Evolutionary conservation across 2,329 filamentous ascomycete genomes (phyloP), one percentile per base, ranked within the genome.

Genomic region (Fusarium oxysporum): DNA sequence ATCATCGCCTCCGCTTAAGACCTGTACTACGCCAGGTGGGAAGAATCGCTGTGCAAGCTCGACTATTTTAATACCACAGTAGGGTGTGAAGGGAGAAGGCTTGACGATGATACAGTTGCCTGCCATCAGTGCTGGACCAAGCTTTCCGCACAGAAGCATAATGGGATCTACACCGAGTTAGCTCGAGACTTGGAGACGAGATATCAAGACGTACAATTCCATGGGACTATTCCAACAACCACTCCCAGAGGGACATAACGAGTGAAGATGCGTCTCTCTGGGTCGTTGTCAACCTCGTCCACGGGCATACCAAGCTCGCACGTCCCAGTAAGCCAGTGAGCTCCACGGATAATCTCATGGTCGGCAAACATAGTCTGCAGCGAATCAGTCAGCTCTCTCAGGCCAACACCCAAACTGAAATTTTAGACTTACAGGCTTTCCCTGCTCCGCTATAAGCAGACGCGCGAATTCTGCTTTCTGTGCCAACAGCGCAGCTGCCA

Each of bases 21-120:
- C 86, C 76, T 91, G 89, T 3, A 92, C 76, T n/a, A 92, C 88
- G 50, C 90, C 90, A 2, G 88, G 85, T 4, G 89, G 89, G 78
- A 91, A 88, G 78, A 90, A 81, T 25, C 84, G 76, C 61, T 86
- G 83, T 3, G 84, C 87, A 9, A 92, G 78, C 80, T 92, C 89
- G n/a, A 83, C 86, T 32, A 90, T 74, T 78, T 92, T 92, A 56
- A 92, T 81, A 5, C 82, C 81, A 8, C 83, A 84, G 79, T 90
- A 90, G 0, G 88, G 88, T 1, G 88, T 89, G 78, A 86, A 89
- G 0, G 86, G 86, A 14, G 86, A 89, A 3, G 87, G 87, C 78
- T 90, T 90, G 69, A 88, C 77, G 62, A 90, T 88, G 55, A 90
- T 78, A 30, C 80, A 78, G 76, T 89, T 89, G 10, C 88, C 88